Conservation (phyloP, 2,329 filamentous ascomycete genomes). For the Aspergillus sojae region DNA sequence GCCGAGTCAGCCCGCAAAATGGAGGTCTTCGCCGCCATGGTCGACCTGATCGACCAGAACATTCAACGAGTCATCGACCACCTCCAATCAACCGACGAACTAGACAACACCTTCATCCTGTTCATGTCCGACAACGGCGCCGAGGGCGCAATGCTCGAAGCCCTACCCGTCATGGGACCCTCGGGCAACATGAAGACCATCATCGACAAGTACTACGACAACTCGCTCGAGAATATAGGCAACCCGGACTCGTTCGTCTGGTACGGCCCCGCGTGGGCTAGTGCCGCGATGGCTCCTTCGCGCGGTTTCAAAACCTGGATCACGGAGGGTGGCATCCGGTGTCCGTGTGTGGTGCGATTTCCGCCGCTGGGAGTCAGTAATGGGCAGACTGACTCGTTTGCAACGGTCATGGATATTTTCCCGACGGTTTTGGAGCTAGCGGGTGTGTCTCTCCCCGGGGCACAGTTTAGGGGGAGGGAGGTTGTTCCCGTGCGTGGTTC, state of each 20-base stretch:
- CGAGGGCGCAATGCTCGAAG: slow-evolving; percentile 61
- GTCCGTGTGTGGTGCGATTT: slow-evolving; percentile 54
- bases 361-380: slow-evolving; percentile 30
- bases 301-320: slow-evolving; percentile 54
- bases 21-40: slow-evolving; percentile 67
- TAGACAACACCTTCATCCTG: slow-evolving; percentile 65
- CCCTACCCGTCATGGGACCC: slow-evolving; percentile 55
- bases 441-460: slow-evolving; percentile 54
- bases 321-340: slow-evolving; percentile 55
- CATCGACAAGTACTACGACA: slow-evolving; percentile 61
- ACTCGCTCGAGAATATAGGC: slow-evolving; percentile 61
- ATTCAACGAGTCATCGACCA: slow-evolving; percentile 62
- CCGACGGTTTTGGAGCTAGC: slow-evolving; percentile 49
- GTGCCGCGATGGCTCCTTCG: slow-evolving; percentile 55
- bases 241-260: slow-evolving; percentile 61
- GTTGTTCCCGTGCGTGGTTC: slow-evolving; percentile 56
- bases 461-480: slow-evolving; percentile 54
- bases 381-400: slow-evolving; percentile 51
- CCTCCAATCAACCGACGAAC: slow-evolving; percentile 57
- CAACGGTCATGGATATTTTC: slow-evolving; percentile 56
- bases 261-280: slow-evolving; percentile 62
- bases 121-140: slow-evolving; percentile 68
- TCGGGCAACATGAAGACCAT: slow-evolving; percentile 57
- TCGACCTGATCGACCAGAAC: slow-evolving; percentile 63
- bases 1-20: slow-evolving; percentile 52